Evolutionary conservation across 768 basidiomycete genomes (phyloP).

Genomic region (Xerocomellus dryophilus): DNA sequence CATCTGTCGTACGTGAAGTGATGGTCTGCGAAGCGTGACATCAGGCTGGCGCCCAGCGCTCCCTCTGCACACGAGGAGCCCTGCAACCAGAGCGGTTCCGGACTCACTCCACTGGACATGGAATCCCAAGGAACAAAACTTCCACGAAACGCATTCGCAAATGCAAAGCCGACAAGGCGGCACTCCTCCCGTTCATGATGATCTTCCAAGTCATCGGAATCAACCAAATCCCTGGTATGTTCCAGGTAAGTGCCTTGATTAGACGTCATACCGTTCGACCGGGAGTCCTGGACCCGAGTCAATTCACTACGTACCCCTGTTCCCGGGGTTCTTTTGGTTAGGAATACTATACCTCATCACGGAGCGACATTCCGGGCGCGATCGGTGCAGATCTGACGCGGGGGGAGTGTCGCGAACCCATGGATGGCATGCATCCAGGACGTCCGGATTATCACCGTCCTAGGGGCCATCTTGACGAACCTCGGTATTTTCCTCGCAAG

Average conservation of each 20-base stretch:
- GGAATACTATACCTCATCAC: slow-evolving; percentile 2
- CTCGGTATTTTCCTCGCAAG: neutral
- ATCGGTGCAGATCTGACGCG: slow-evolving; percentile 3
- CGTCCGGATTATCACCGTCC: neutral
- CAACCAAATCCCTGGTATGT: neutral
- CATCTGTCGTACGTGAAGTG: too few relatives aligned
- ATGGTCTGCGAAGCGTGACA: too few relatives aligned
- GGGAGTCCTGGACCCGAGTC: too few relatives aligned
- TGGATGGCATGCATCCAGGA: slow-evolving; percentile 1
- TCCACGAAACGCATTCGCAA: neutral
- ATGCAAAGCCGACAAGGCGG: neutral
- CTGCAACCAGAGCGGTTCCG: neutral
- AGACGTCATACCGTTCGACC: neutral
- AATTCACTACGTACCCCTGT: neutral
- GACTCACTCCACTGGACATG: neutral
- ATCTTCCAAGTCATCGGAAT: neutral
- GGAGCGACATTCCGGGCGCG: neutral
- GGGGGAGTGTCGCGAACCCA: neutral
- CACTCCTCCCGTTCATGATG: neutral
- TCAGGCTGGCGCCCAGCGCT: neutral
- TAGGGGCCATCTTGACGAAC: neutral
- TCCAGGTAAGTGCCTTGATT: neutral
- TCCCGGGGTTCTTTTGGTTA: neutral
- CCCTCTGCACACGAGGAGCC: neutral
- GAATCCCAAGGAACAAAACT: neutral